phyloP scores from a whole-genome alignment of 495 filamentous ascomycete genomes.

The Podospora anserina region DNA sequence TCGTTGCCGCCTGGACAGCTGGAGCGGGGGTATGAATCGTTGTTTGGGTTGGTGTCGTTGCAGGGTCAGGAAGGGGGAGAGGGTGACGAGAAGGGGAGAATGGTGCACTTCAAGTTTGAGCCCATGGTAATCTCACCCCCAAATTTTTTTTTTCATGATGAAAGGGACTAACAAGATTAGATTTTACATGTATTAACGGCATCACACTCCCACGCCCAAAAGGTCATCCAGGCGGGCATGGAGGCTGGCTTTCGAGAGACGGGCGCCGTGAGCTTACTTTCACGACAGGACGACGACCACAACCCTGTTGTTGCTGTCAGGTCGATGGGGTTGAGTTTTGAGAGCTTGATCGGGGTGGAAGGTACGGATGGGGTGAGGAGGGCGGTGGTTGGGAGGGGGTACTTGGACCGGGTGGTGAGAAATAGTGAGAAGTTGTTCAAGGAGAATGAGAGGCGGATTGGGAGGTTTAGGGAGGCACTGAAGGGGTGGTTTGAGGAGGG shows the following conservation, averaged over 20 bases:
- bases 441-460: constrained; percentile 68
- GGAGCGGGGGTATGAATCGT: constrained; percentile 26
- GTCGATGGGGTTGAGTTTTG: constrained; percentile 72
- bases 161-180: constrained; percentile 41
- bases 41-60: constrained; percentile 11
- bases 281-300: constrained; percentile 22
- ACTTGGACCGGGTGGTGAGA: constrained; percentile 60
- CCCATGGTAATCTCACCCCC: constrained; percentile 66
- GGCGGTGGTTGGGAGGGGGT: constrained; percentile 51
- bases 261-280: constrained; percentile 54
- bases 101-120: constrained; percentile 90
- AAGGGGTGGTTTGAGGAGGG: constrained; percentile 31
- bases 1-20: background rate
- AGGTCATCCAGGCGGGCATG: constrained; percentile 67
- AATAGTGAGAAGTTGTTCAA: constrained; percentile 75
- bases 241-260: constrained; percentile 86
- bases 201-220: constrained; percentile 66
- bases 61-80: constrained; percentile 5
- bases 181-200: constrained; percentile 84
- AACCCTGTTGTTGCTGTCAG: constrained; percentile 78
- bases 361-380: constrained; percentile 34
- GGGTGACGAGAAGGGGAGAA: constrained; percentile 39
- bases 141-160: background rate
- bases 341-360: constrained; percentile 68
- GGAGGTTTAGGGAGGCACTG: constrained; percentile 53